These are phyloP conservation scores for Paramarasmius palmivorus DNA, from an alignment of 1,284 basidiomycete species.

Conservation along the genomic window DNA sequence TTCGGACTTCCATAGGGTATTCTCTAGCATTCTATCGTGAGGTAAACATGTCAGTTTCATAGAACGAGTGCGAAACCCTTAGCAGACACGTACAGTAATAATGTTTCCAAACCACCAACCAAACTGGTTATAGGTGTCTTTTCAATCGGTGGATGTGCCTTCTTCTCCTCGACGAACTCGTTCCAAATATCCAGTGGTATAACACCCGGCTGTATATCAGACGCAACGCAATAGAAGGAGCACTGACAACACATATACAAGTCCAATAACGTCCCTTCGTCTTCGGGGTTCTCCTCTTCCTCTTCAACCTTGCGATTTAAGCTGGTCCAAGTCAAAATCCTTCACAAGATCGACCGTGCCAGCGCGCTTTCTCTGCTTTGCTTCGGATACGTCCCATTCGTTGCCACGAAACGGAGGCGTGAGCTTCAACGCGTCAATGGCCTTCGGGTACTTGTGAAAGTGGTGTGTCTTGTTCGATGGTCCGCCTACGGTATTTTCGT, in stretches of 20 bases:
- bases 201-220: conserved; percentile 69
- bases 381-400: conserved; percentile 53
- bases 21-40: conserved; percentile 61
- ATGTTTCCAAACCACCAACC: conserved; percentile 61
- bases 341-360: conserved; percentile 37
- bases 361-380: conserved; percentile 50
- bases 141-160: conserved; percentile 39
- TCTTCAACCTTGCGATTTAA: conserved; percentile 34
- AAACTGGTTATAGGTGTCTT: conserved; percentile 51
- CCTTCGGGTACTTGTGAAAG: conserved; percentile 70
- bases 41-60: conserved; percentile 14
- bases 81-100: conserved; percentile 53
- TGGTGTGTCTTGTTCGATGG: conserved; percentile 71
- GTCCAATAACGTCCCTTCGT: conserved; percentile 66
- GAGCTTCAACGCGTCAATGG: conserved; percentile 64
- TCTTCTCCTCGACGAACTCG: conserved; percentile 44
- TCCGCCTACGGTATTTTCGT: conserved; percentile 42
- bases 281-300: conserved; percentile 30
- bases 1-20: conserved; percentile 72
- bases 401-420: conserved; percentile 61
- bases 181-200: conserved; percentile 55
- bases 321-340: conserved; percentile 34
- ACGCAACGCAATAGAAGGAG: conserved; percentile 67
- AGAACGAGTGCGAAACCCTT: conserved; percentile 4
- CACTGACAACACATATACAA: conserved; percentile 83